phyloP scores from a whole-genome alignment of 805 yeast genomes.

The Metschnikowia colocasiae region DNA sequence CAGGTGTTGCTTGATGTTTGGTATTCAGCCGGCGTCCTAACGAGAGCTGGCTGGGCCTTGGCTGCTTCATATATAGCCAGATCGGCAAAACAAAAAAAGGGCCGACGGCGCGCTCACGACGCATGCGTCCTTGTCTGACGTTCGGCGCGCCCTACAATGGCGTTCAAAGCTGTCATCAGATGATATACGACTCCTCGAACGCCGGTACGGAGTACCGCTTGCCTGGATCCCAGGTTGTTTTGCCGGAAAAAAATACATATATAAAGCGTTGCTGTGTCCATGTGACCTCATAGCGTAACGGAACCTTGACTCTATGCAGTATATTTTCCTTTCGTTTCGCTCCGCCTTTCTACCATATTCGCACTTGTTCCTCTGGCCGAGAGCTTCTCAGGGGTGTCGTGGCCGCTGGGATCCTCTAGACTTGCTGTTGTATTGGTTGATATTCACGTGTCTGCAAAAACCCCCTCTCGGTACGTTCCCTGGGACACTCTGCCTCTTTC shows the following conservation, averaged over 20 bases:
- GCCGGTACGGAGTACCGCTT: no score
- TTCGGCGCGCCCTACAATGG: background rate
- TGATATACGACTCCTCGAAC: background rate
- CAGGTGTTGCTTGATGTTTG: no score
- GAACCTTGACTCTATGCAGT: background rate
- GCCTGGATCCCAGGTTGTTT: no score
- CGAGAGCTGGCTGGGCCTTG: background rate
- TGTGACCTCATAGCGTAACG: background rate
- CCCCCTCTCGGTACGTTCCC: background rate
- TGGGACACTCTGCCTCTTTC: background rate
- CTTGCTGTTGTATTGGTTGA: background rate
- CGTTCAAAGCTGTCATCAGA: background rate
- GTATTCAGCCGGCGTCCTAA: no score
- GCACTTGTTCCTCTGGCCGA: background rate
- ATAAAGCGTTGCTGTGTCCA: background rate
- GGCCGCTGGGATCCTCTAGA: background rate
- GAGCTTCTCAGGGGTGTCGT: background rate
- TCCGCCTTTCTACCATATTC: background rate
- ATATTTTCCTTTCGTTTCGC: background rate
- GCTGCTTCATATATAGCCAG: background rate
- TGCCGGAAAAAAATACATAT: no score
- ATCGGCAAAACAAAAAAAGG: background rate
- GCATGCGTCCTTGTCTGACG: background rate
- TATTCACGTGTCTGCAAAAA: background rate
- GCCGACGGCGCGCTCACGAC: background rate